Evolutionary conservation across 2,329 filamentous ascomycete genomes (phyloP).

Genomic region (Epichloe hybrida): DNA sequence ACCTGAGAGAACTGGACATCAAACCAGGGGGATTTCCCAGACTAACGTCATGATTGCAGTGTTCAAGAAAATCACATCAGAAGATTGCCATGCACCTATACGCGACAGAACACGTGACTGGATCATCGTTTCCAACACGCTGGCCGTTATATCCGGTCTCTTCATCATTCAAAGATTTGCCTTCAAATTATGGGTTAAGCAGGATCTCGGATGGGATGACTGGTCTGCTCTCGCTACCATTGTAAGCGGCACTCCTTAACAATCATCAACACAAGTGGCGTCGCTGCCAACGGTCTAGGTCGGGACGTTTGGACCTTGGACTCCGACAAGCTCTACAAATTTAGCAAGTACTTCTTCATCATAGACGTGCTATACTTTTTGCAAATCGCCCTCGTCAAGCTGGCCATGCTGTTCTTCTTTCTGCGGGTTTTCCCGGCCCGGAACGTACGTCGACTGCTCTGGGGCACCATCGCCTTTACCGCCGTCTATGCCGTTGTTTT

Average conservation of each 20-base stretch:
- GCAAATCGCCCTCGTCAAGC: constrained; percentile 17
- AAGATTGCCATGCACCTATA: constrained; percentile 5
- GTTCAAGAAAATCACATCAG: constrained; percentile 6
- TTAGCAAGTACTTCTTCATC: constrained; percentile 15
- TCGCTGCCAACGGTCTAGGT: constrained; percentile 14
- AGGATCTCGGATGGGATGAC: constrained; percentile 17
- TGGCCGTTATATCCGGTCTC: constrained; percentile 18
- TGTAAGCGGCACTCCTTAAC: constrained; percentile 9
- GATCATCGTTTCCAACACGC: constrained; percentile 6
- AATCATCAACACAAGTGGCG: constrained; percentile 11
- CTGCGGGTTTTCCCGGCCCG: constrained; percentile 24
- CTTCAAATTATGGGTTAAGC: constrained; percentile 14
- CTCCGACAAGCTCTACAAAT: constrained; percentile 7
- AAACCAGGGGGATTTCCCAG: too few relatives aligned
- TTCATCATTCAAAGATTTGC: constrained; percentile 21
- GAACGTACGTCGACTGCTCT: constrained; percentile 17
- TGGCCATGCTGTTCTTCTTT: constrained; percentile 27
- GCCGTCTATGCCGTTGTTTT: constrained; percentile 16
- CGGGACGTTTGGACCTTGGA: constrained; percentile 16
- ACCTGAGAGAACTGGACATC: too few relatives aligned
- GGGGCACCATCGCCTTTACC: constrained; percentile 17
- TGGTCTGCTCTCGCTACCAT: constrained; percentile 12
- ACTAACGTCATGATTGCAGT: background rate
- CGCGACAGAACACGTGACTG: constrained; percentile 7
- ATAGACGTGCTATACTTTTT: constrained; percentile 22